Base-by-base conservation (phyloP, 768 basidiomycete species). In the Cyclocybe cylindracea region DNA sequence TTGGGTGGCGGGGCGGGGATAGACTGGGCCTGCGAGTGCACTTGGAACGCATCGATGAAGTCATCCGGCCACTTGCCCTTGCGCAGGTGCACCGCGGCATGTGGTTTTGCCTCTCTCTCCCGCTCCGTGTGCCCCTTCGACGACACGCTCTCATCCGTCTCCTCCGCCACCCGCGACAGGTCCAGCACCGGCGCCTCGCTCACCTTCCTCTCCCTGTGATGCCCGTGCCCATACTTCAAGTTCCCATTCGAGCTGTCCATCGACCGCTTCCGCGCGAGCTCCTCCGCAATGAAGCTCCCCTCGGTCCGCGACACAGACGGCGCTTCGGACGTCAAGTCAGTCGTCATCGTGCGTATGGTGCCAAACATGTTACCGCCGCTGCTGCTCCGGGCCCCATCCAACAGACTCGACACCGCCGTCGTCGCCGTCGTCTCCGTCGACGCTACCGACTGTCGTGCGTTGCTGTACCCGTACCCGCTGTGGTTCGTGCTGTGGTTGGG, bases 1-100 rank as follows among this genome's bases (percentile, higher is more conserved):
- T 32, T 29, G 38, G 6, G 55, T 38, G 49, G 19, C 10, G 55
- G 44, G 24, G 46, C 49, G 49, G 57, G 45, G 54, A 55, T 55
- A 50, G 54, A 37, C 24, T 46, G 61, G 48, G 52, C 37, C 39
- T 53, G 54, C 14, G 43, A 32, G 24, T 40, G 70, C 52, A 67
- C 52, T 48, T 75, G 74, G 54, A 87, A 80, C 29, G 74, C 82
- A 57, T 83, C 82, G 49, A 91, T 64, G 64, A 90, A 88, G 66
- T 90, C 89, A 67, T 90, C 87, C 0, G 90, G 87, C 87, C 87
- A 91, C 66, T 87, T 89, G 51, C 86, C 89, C 65, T 90, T 88
- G 33, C 84, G 82, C 33, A 90, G 79, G 48, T 83, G 78, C 55
- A 89, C 74, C n/a, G n/a, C 52, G 18, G 73, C 71, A 56, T 65